Conservation (phyloP, 495 filamentous ascomycete genomes). For the Recurvomyces mirabilis region DNA sequence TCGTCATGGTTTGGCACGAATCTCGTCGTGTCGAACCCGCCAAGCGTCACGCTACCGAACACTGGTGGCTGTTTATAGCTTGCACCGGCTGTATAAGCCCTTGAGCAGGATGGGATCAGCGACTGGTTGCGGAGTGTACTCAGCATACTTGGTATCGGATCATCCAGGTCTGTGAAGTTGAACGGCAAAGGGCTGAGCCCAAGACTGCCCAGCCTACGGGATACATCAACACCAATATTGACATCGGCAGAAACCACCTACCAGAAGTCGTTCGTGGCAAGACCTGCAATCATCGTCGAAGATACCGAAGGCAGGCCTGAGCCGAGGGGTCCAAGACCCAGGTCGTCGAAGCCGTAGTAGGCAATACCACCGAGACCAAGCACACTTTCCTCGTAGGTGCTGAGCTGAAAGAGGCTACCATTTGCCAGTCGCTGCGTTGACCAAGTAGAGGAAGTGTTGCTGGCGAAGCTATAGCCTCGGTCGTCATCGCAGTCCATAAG, state of each 20-base stretch:
- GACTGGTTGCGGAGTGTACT: slow-evolving; percentile 16
- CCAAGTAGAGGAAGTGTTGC: slow-evolving; percentile 25
- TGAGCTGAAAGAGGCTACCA: slow-evolving; percentile 22
- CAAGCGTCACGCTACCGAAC: slow-evolving; percentile 17
- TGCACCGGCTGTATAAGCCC: slow-evolving; percentile 31
- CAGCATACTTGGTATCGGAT: slow-evolving; percentile 25
- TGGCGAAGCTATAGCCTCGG: slow-evolving; percentile 30
- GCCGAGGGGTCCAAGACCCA: slow-evolving; percentile 24
- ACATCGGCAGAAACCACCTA: not conserved
- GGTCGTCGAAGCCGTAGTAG: slow-evolving; percentile 26
- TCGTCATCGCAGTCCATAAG: slow-evolving; percentile 21
- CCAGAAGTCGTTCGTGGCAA: slow-evolving; percentile 28
- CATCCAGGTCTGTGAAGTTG: slow-evolving; percentile 26
- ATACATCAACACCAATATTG: not conserved
- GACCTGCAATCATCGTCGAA: slow-evolving; percentile 23
- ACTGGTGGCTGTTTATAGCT: slow-evolving; percentile 10
- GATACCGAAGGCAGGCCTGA: slow-evolving; percentile 14
- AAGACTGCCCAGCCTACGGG: slow-evolving; percentile 24
- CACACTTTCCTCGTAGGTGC: slow-evolving; percentile 7
- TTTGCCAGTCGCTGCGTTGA: slow-evolving; percentile 8
- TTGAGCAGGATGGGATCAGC: slow-evolving; percentile 21
- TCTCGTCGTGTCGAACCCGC: slow-evolving; percentile 15
- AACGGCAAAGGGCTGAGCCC: slow-evolving; percentile 22
- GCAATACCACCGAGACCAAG: slow-evolving; percentile 27
- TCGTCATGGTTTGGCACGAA: slow-evolving; percentile 2